Evolutionary conservation across 2,329 filamentous ascomycete genomes (phyloP).

Genomic region (Microascus cirrosus): DNA sequence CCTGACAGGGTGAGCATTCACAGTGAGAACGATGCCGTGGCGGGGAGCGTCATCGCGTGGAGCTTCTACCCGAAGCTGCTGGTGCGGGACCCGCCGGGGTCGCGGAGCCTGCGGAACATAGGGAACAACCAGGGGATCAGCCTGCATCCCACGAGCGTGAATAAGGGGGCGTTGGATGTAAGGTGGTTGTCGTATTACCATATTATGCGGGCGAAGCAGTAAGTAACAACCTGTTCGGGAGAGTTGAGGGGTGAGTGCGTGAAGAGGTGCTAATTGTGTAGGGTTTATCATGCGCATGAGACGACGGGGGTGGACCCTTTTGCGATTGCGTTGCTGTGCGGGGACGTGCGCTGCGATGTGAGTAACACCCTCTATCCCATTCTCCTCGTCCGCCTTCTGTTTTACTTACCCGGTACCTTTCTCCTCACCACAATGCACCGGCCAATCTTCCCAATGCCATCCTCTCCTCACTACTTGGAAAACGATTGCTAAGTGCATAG

Average conservation of each 20-base stretch:
- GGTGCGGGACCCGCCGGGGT: conserved; percentile 55
- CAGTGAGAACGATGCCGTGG: conserved; percentile 68
- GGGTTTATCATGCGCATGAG: conserved; percentile 81
- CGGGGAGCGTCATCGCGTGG: conserved; percentile 78
- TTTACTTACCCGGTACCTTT: neutral
- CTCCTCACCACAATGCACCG: neutral
- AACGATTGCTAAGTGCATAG: conserved; percentile 22
- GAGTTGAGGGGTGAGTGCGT: conserved; percentile 6
- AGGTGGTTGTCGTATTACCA: conserved; percentile 92
- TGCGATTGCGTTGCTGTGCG: conserved; percentile 72
- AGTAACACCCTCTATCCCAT: conserved; percentile 12
- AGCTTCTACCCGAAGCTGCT: conserved; percentile 94
- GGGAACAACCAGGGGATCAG: conserved; percentile 87
- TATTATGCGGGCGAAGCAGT: conserved; percentile 86
- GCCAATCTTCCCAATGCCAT: neutral
- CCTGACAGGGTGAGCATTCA: conserved; percentile 65
- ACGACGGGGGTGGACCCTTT: conserved; percentile 74
- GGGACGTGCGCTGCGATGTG: conserved; percentile 79
- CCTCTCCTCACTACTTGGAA: too few species aligned
- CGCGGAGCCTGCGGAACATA: conserved; percentile 79
- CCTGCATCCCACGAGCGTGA: conserved; percentile 80
- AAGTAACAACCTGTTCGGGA: conserved; percentile 20
- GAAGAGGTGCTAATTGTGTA: conserved; percentile 19
- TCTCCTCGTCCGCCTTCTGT: neutral
- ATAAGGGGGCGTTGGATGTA: conserved; percentile 57